Percentiles rank a stretch among this genome's conserved stretches.
Evolutionary conservation across 208 protist species (phyloP).

Genomic region (Acanthamoeba healyi): DNA sequence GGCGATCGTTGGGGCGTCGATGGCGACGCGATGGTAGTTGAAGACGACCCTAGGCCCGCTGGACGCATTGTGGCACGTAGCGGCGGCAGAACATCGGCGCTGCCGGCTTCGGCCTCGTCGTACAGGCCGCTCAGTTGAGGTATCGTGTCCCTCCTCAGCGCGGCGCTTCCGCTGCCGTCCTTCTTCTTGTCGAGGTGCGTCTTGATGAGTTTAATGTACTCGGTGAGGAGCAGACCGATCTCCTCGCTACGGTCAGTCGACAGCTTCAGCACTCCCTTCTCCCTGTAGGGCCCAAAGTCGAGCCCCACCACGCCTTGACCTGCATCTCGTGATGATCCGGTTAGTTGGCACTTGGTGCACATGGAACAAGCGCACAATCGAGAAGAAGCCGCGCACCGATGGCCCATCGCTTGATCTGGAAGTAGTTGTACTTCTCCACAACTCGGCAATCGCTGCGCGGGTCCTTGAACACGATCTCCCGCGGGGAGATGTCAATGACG

Average conservation of each 20-base stretch:
- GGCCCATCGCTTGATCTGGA: slow-evolving; percentile 53
- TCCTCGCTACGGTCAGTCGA: neutral
- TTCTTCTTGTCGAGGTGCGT: slow-evolving; percentile 8
- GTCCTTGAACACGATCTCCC: slow-evolving; percentile 3
- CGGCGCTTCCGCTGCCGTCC: no score
- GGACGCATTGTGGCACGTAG: no score
- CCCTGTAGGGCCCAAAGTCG: neutral
- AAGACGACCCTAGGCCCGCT: no score
- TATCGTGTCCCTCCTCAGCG: no score
- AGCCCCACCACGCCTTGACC: neutral
- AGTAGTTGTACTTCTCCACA: neutral
- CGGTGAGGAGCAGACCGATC: neutral
- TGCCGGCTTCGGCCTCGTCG: no score
- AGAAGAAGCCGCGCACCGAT: neutral
- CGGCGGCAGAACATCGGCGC: no score
- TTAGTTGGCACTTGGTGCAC: no score
- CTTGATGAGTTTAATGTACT: slow-evolving; percentile 15
- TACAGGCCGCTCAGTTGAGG: no score
- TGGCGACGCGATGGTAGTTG: no score
- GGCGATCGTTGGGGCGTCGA: no score
- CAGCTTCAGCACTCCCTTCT: neutral
- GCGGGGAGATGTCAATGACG: neutral
- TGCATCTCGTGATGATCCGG: no score
- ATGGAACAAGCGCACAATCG: neutral
- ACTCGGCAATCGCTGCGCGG: neutral